Percentiles rank a stretch among this genome's conserved stretches.
Conservation (phyloP, 1,284 basidiomycete genomes). For the Kwoniella shivajii region DNA sequence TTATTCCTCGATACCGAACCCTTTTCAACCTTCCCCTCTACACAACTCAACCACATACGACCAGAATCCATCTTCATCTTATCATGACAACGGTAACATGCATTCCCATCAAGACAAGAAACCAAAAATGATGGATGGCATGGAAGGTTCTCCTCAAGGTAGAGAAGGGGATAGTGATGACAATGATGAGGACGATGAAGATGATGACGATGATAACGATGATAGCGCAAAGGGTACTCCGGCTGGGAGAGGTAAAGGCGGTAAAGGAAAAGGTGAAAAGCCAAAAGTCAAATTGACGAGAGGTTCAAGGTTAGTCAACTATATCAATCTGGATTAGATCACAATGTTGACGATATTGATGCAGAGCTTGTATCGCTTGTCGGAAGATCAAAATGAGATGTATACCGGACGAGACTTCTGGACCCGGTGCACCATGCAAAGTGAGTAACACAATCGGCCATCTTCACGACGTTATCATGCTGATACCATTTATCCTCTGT, state of each 20-base stretch:
- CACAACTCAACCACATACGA: conserved; percentile 23
- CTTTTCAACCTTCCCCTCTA: conserved; percentile 34
- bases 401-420: conserved; percentile 69
- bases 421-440: conserved; percentile 84
- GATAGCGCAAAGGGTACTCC: conserved; percentile 20
- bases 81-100: background rate
- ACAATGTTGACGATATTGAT: background rate
- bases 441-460: conserved; percentile 39
- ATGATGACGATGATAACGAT: conserved; percentile 32
- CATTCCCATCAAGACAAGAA: conserved; percentile 22
- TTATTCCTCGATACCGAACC: conserved; percentile 40
- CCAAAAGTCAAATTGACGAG: conserved; percentile 79
- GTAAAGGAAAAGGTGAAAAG: conserved; percentile 43
- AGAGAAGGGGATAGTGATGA: conserved; percentile 32
- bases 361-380: conserved; percentile 60
- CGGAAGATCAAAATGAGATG: conserved; percentile 98
- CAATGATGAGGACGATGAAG: conserved; percentile 39
- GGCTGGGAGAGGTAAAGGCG: conserved; percentile 17
- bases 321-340: background rate
- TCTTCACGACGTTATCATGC: background rate
- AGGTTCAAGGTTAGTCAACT: conserved; percentile 69
- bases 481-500: conserved; percentile 34
- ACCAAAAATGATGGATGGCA: conserved; percentile 14
- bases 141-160: conserved; percentile 15
- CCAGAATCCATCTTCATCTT: conserved; percentile 1